These are phyloP conservation scores for Colletotrichum destructivum DNA, from an alignment of 2,329 filamentous ascomycete species.

Conservation along the genomic window DNA sequence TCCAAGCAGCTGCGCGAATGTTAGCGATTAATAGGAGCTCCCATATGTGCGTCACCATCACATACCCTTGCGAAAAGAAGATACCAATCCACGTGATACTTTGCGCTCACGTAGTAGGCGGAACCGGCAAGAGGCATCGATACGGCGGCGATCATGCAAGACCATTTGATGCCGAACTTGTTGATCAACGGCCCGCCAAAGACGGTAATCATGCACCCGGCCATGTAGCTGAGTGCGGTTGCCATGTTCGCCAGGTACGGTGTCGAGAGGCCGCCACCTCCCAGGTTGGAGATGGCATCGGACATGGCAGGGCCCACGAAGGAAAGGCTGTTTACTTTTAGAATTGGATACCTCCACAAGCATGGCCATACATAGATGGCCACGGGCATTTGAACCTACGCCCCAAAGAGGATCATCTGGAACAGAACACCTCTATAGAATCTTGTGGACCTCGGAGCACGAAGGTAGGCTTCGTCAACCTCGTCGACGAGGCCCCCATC, in stretches of 20 bases:
- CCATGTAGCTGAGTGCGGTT: constrained; percentile 24
- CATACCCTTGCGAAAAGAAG: constrained; percentile 49
- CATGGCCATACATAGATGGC: too few relatives aligned
- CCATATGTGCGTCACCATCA: fast-evolving
- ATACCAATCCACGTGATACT: constrained; percentile 50
- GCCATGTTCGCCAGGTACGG: constrained; percentile 37
- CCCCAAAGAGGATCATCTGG: constrained; percentile 36
- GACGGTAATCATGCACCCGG: constrained; percentile 26
- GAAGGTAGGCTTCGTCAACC: constrained; percentile 21
- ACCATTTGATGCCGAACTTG: constrained; percentile 55
- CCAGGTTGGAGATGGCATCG: constrained; percentile 36
- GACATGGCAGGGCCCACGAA: constrained; percentile 37
- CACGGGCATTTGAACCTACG: neutral
- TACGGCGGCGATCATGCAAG: constrained; percentile 53
- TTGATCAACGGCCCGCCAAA: constrained; percentile 56
- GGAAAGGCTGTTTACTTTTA: constrained; percentile 12
- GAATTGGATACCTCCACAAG: too few relatives aligned
- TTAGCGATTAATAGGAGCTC: neutral
- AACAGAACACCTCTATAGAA: constrained; percentile 30
- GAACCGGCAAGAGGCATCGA: constrained; percentile 53
- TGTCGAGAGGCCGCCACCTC: constrained; percentile 32
- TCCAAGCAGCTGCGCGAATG: neutral
- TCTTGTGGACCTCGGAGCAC: constrained; percentile 10
- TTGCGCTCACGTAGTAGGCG: constrained; percentile 52
- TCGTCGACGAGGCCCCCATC: constrained; percentile 5